phyloP scores from a whole-genome alignment of 805 yeast genomes.

The Dipodascus geniculatus region DNA sequence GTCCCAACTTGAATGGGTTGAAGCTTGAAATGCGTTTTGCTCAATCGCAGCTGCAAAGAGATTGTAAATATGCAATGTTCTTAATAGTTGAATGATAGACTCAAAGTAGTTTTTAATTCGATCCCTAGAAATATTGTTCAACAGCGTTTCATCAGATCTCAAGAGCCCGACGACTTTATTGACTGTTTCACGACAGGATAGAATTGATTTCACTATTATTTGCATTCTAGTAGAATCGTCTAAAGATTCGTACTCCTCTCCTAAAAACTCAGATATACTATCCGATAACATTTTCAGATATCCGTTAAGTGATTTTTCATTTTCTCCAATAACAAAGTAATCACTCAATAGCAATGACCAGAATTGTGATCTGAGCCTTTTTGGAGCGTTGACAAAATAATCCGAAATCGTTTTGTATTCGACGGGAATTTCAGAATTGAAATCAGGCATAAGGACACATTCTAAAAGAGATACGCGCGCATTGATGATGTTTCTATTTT shows the following conservation, averaged over 20 bases:
- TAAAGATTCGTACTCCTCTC: slow-evolving; percentile 16
- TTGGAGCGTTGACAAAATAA: slow-evolving; percentile 52
- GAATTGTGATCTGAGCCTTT: slow-evolving; percentile 54
- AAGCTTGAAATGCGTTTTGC: slow-evolving; percentile 20
- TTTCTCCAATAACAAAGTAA: slow-evolving; percentile 32
- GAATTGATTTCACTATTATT: slow-evolving; percentile 37
- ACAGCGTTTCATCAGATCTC: slow-evolving; percentile 12
- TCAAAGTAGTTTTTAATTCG: slow-evolving; percentile 9
- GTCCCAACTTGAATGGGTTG: slow-evolving; percentile 24
- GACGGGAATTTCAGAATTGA: slow-evolving; percentile 9
- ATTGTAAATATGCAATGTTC: slow-evolving; percentile 25
- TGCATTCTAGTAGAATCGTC: slow-evolving; percentile 28
- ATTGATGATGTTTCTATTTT: not conserved
- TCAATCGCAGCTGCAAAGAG: slow-evolving; percentile 27
- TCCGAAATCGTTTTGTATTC: slow-evolving; percentile 42
- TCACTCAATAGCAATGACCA: slow-evolving; percentile 63
- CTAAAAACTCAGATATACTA: slow-evolving; percentile 29
- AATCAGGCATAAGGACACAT: slow-evolving; percentile 23
- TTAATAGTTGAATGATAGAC: slow-evolving; percentile 19
- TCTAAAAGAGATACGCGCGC: slow-evolving; percentile 17
- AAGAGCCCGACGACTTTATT: slow-evolving; percentile 19
- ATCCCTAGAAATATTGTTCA: slow-evolving; percentile 5
- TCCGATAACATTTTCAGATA: slow-evolving; percentile 32
- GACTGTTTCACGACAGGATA: slow-evolving; percentile 42
- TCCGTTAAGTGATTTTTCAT: slow-evolving; percentile 39